A percentile compares a stretch with the other conserved stretches of the same genome.
phyloP scores from a whole-genome alignment of 1,284 basidiomycete species.

The Apiotrichum siamense region DNA sequence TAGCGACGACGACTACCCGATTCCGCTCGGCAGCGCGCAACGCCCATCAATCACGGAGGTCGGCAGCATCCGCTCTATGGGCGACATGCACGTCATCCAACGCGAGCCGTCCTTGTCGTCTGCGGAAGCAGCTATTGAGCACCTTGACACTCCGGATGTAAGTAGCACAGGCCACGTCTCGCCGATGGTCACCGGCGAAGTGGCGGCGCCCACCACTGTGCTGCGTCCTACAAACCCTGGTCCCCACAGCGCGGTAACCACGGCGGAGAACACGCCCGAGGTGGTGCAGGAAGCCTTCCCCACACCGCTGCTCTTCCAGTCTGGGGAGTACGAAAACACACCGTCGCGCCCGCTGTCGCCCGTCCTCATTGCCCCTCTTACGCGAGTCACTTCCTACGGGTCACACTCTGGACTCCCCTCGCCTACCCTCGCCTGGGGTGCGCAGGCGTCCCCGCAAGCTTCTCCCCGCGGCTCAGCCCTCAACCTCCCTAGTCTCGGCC shows the following conservation, averaged over 20 bases:
- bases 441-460: background rate
- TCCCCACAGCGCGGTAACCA: too few relatives aligned
- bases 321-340: too few relatives aligned
- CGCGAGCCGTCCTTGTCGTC: conserved; percentile 16
- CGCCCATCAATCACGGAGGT: conserved; percentile 1
- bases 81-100: conserved; percentile 37
- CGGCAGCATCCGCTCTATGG: conserved; percentile 42
- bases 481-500: background rate
- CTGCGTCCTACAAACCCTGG: background rate
- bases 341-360: too few relatives aligned
- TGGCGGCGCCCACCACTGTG: background rate
- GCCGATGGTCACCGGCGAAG: background rate
- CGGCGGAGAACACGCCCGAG: too few relatives aligned
- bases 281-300: background rate
- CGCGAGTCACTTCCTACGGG: background rate
- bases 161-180: background rate
- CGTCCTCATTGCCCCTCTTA: background rate
- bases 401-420: too few relatives aligned
- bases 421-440: background rate
- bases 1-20: background rate
- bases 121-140: background rate
- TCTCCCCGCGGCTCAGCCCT: background rate
- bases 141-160: background rate
- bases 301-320: too few relatives aligned
- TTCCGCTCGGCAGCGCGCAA: background rate